Evolutionary conservation across 495 filamentous ascomycete species (phyloP), one percentile per base, ranked within the genome.

Genomic region (Aspergillus panamensis): DNA sequence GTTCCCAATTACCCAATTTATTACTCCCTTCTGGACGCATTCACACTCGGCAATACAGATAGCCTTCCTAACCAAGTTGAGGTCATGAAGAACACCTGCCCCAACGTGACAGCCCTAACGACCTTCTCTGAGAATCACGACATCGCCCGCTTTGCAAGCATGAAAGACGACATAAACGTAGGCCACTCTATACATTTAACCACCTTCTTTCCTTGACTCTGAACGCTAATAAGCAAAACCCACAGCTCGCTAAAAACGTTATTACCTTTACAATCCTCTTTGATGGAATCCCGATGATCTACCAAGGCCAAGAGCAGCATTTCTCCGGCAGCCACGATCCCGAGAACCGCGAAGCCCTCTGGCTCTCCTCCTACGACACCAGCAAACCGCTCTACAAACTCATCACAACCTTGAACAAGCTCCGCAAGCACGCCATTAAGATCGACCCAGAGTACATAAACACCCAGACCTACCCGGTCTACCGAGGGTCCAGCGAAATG

Each of bases 101-200:
- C 71, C 8, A 86, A 90, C 62, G 75, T 80, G 3, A 84, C 80
- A 14, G 70, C 85, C 1, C 78, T 90, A 4, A 82, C 86, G 16
- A 84, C 79, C 3, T 95, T 95, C 75, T 68, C 85, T 4, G 90
- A 92, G 64, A 94, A 94, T 64, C 90, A 94, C 63, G 90, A 94
- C 64, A 70, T 83, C 9, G 60, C 76, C 5, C 81, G 88, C 2
- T 87, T 89, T 62, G 68, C 83, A 6, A 84, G 77, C 30, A 51
- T 72, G 75, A 62, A 58, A 5, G 42, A 65, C 3, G 73, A 77
- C 51, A 50, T 72, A n/a, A 79, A 71, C 66, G 74, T 77, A 70
- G 61, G 71, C 45, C 25, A 2, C 25, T 19, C 44, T 35, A 25
- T 45, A 10, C 29, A 25, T 25, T 25, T 5, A 5, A 25, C 25